Evolutionary conservation across 2,329 filamentous ascomycete genomes (phyloP).

Genomic region (Botrytis porri): DNA sequence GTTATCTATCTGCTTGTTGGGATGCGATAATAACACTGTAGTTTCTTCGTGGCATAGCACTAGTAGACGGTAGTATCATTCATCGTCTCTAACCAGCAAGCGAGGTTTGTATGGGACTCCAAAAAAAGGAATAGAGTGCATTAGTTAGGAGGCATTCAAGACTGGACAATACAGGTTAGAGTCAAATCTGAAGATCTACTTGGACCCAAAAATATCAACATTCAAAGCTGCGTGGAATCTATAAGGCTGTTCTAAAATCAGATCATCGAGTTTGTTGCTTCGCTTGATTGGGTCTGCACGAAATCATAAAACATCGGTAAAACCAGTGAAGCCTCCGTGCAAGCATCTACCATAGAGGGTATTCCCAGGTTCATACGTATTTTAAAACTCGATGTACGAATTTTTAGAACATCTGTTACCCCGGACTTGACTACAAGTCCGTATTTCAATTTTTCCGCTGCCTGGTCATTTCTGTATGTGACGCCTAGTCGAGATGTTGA

Average conservation of each 20-base stretch:
- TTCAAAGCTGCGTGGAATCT: background rate
- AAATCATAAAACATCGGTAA: conserved; percentile 4
- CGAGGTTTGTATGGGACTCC: background rate
- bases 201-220: background rate
- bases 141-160: background rate
- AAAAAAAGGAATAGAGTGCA: background rate
- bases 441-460: background rate
- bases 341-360: background rate
- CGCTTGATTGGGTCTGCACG: background rate
- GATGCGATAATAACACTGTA: background rate
- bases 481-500: background rate
- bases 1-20: background rate
- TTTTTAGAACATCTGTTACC: background rate
- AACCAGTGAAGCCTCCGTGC: background rate
- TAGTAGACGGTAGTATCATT: background rate
- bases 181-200: no score
- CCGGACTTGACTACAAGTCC: background rate
- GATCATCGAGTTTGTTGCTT: background rate
- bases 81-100: background rate
- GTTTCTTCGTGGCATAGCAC: background rate
- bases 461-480: background rate
- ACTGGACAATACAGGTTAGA: background rate
- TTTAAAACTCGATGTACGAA: background rate
- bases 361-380: background rate
- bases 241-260: background rate